Conservation (phyloP, 768 basidiomycete genomes). For the Russula sp. region DNA sequence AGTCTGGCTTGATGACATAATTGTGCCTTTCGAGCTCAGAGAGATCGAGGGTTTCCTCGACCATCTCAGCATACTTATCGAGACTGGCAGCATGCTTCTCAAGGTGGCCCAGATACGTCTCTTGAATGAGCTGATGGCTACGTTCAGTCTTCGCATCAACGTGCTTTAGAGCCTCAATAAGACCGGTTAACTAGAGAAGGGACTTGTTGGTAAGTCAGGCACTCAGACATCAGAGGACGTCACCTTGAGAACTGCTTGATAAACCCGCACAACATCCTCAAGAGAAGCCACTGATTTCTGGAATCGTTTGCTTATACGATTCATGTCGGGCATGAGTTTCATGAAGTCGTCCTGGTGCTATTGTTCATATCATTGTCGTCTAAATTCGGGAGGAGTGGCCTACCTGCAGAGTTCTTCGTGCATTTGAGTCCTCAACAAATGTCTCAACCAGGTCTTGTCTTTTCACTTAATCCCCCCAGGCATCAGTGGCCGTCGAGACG, state of each 20-base stretch:
- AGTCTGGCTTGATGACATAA: slow-evolving; percentile 89
- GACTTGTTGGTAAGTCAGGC: background rate
- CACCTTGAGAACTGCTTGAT: slow-evolving; percentile 87
- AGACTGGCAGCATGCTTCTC: slow-evolving; percentile 54
- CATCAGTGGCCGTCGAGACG: background rate
- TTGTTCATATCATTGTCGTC: background rate
- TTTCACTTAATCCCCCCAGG: slow-evolving; percentile 46
- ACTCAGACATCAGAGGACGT: background rate
- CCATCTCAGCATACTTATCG: slow-evolving; percentile 84
- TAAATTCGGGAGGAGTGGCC: slow-evolving; percentile 11
- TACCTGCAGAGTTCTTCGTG: slow-evolving; percentile 70
- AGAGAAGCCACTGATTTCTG: slow-evolving; percentile 76
- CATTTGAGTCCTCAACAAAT: slow-evolving; percentile 72
- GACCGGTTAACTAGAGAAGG: slow-evolving; percentile 56
- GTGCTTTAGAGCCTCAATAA: slow-evolving; percentile 58
- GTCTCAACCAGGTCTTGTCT: slow-evolving; percentile 84
- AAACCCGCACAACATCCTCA: slow-evolving; percentile 93
- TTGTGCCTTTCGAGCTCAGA: slow-evolving; percentile 79
- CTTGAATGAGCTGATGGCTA: slow-evolving; percentile 52
- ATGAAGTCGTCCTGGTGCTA: slow-evolving; percentile 70
- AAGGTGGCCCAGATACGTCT: slow-evolving; percentile 57
- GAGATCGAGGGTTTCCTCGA: slow-evolving; percentile 92
- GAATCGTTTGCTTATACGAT: slow-evolving; percentile 86
- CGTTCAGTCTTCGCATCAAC: slow-evolving; percentile 43
- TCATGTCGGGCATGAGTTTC: slow-evolving; percentile 90